These are phyloP conservation scores for Clausena lansium DNA, from an alignment of 345 rosid genomes.

Conservation along the genomic window DNA sequence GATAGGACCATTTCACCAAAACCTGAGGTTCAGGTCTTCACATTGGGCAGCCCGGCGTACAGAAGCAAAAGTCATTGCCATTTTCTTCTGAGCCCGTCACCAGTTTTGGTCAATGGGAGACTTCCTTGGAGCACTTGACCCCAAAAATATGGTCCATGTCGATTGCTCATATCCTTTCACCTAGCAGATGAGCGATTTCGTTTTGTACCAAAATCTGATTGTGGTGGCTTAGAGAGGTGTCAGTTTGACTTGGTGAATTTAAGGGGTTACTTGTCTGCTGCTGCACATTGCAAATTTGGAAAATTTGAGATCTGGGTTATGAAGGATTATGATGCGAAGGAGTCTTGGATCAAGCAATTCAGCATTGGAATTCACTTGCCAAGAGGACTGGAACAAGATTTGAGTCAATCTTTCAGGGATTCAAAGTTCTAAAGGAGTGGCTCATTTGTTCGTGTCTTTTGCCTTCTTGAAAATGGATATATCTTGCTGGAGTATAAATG, in stretches of 20 bases:
- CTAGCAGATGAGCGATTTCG: conserved; percentile 63
- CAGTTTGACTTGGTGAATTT: conserved; percentile 53
- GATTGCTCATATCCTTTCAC: conserved; percentile 41
- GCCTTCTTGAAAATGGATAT: conserved; percentile 61
- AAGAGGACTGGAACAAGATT: conserved; percentile 52
- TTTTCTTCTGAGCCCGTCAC: conserved; percentile 28
- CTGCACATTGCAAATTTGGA: conserved; percentile 61
- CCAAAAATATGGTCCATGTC: conserved; percentile 42
- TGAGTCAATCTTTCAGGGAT: too few species aligned
- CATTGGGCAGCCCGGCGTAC: conserved; percentile 27
- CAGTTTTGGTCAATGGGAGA: conserved; percentile 68
- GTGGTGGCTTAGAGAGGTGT: conserved; percentile 58
- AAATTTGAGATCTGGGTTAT: conserved; percentile 87
- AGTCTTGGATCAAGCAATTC: conserved; percentile 66
- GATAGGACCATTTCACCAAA: background rate
- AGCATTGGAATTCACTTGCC: conserved; percentile 66
- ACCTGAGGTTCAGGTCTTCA: conserved; percentile 43
- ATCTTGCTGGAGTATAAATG: conserved; percentile 75
- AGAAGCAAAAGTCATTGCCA: conserved; percentile 17
- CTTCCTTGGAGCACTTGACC: conserved; percentile 77
- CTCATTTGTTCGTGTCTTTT: conserved; percentile 40
- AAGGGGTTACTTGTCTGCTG: conserved; percentile 59
- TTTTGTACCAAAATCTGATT: conserved; percentile 70
- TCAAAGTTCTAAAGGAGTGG: too few species aligned
- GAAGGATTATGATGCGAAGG: conserved; percentile 62